These are phyloP conservation scores for Vachellia pachyceras DNA, from an alignment of 306 rosid genomes.

Conservation along the genomic window DNA sequence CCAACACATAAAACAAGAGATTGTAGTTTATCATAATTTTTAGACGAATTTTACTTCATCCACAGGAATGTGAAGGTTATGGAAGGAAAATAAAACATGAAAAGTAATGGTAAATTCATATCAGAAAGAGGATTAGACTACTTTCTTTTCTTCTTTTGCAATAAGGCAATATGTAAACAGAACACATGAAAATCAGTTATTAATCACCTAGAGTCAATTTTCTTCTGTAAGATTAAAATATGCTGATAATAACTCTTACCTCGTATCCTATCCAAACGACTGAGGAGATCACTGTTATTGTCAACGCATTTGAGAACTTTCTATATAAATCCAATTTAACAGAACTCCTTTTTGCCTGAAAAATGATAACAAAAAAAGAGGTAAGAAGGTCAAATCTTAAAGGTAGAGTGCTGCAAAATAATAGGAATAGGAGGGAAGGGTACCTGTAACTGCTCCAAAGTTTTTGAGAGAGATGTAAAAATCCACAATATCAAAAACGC, in stretches of 20 bases:
- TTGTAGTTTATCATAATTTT: no score
- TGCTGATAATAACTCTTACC: constrained; percentile 55
- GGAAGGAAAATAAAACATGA: constrained; percentile 21
- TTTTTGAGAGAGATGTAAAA: constrained; percentile 87
- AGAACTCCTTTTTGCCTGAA: constrained; percentile 92
- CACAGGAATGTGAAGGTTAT: neutral
- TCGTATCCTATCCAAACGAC: constrained; percentile 93
- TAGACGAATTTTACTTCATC: neutral
- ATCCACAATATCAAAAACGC: constrained; percentile 97
- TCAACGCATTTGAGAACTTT: constrained; percentile 93
- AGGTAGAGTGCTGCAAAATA: constrained; percentile 30
- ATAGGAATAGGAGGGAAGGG: constrained; percentile 20
- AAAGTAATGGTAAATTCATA: constrained; percentile 13
- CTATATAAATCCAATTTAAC: constrained; percentile 89
- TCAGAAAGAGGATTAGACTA: constrained; percentile 14
- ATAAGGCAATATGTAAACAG: constrained; percentile 19
- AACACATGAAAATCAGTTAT: constrained; percentile 18
- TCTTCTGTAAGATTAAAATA: constrained; percentile 26
- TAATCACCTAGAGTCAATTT: constrained; percentile 8
- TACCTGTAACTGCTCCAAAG: constrained; percentile 96
- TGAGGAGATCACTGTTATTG: constrained; percentile 76
- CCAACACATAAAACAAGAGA: no score
- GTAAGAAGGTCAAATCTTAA: constrained; percentile 21
- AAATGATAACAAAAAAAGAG: constrained; percentile 7
- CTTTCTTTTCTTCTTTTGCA: constrained; percentile 24